phyloP scores from a whole-genome alignment of 768 basidiomycete genomes.

The Russula dissimulans region DNA sequence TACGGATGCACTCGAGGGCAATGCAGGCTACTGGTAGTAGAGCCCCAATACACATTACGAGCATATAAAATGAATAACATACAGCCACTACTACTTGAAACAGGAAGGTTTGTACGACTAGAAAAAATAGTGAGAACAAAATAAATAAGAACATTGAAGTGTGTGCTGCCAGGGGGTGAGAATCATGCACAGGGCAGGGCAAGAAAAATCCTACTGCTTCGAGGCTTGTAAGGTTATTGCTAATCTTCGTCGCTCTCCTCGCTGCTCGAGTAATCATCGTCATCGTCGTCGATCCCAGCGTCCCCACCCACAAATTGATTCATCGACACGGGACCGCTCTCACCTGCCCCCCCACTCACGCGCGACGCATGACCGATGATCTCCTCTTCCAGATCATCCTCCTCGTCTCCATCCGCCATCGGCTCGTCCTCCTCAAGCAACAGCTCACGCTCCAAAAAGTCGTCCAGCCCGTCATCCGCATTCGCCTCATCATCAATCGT shows the following conservation, averaged over 20 bases:
- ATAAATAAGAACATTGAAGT: too few species aligned
- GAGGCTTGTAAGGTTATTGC: too few species aligned
- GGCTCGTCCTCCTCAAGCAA: slow-evolving; percentile 15
- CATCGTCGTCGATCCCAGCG: slow-evolving; percentile 29
- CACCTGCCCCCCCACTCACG: slow-evolving; percentile 15
- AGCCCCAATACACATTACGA: not conserved
- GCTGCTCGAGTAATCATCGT: slow-evolving; percentile 43
- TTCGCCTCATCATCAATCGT: slow-evolving; percentile 31
- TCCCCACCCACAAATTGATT: slow-evolving; percentile 39
- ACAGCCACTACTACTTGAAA: not conserved
- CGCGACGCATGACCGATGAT: slow-evolving; percentile 19
- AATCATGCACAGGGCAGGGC: too few species aligned
- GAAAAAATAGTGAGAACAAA: too few species aligned
- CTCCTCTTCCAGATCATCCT: slow-evolving; percentile 44
- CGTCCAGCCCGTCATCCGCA: slow-evolving; percentile 28
- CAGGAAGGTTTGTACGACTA: not conserved
- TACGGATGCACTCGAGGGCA: not conserved
- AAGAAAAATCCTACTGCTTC: too few species aligned
- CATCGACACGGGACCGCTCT: slow-evolving; percentile 37
- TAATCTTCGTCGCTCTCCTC: slow-evolving; percentile 39
- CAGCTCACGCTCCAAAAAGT: slow-evolving; percentile 17
- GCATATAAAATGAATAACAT: not conserved
- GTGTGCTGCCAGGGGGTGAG: too few species aligned
- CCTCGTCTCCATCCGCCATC: slow-evolving; percentile 26
- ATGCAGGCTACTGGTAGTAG: not conserved